Evolutionary conservation across 2,329 filamentous ascomycete genomes (phyloP), one percentile per base, ranked within the genome.

Genomic region (Fusarium anthophilum): DNA sequence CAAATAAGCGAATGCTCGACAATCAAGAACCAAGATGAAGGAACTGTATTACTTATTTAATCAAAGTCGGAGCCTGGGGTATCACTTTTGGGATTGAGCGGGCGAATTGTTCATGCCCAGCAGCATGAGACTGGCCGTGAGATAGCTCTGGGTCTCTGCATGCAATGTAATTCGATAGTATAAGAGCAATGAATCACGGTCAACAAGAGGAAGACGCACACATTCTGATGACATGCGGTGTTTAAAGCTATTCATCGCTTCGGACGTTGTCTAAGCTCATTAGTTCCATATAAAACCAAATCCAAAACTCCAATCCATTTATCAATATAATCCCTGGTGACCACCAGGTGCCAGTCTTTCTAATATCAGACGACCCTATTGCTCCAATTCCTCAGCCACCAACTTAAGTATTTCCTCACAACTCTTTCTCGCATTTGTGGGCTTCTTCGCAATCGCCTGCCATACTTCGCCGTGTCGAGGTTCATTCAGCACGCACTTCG

Each of bases 401-500:
- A 95, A 82, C 84, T 93, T 94, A 77, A 99, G 81, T 22, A 98
- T 88, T 81, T 98, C 94, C 83, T 98, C 95, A 1, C 90, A 89
- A 17, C 87, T 87, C 85, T 92, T 92, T 62, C 89, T 86, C 30
- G 93, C 93, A 82, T 97, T 97, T 82, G 87, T 89, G 2, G 96
- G 96, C 78, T 95, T 91, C 87, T 99, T 99, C 24, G 92, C 91
- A 8, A 98, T 87, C 14, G 86, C 84, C 85, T 97, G 94, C 96
- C 96, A 99, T 32, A 93, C 86, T 86, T 99, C 96, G 20, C 96
- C 96, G 82, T 99, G 95, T 77, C 92, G 91, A 8, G 97, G 97
- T 82, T 98, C 96, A 65, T 91, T 95, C 55, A 92, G 84, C 38
- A 93, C 87, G 77, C 94, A 95, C 84, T 97, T 98, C 65, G 87